Conservation (phyloP, 345 rosid species). For the Salix udensis region DNA sequence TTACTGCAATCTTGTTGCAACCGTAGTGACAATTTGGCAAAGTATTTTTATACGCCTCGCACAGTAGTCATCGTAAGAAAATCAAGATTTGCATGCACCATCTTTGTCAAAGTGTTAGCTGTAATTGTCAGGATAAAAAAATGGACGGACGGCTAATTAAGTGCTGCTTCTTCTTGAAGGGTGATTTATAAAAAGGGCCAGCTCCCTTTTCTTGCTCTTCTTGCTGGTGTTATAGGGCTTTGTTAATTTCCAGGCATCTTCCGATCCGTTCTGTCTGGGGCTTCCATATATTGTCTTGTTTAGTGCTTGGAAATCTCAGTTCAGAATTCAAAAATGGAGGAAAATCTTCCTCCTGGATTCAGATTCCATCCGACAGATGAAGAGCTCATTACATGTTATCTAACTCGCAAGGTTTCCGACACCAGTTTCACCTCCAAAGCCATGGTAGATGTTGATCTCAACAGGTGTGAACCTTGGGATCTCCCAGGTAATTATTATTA, state of each 20-base stretch:
- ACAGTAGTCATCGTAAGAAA: neutral
- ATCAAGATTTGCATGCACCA: constrained; percentile 24
- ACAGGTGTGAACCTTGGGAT: constrained; percentile 98
- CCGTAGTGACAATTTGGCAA: constrained; percentile 7
- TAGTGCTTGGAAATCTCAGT: no score
- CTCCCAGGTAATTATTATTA: constrained; percentile 59
- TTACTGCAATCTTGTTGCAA: constrained; percentile 12
- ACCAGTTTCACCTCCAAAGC: constrained; percentile 66
- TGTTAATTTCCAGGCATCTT: constrained; percentile 5
- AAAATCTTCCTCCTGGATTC: constrained; percentile 92
- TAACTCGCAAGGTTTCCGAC: constrained; percentile 63
- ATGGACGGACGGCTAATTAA: constrained; percentile 11
- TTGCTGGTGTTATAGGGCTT: constrained; percentile 8
- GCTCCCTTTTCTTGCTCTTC: constrained; percentile 12
- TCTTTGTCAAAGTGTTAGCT: constrained; percentile 90
- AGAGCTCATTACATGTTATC: constrained; percentile 84
- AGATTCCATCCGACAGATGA: constrained; percentile 98
- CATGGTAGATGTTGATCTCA: constrained; percentile 89
- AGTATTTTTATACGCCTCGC: neutral
- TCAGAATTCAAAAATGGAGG: constrained; percentile 45
- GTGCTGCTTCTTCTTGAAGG: constrained; percentile 54
- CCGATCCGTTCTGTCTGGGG: neutral
- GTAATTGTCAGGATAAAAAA: constrained; percentile 47
- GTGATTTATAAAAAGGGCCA: constrained; percentile 17
- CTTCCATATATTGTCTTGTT: neutral